Conservation (phyloP, 148 eudicot genomes). For the Oxyria digyna region DNA sequence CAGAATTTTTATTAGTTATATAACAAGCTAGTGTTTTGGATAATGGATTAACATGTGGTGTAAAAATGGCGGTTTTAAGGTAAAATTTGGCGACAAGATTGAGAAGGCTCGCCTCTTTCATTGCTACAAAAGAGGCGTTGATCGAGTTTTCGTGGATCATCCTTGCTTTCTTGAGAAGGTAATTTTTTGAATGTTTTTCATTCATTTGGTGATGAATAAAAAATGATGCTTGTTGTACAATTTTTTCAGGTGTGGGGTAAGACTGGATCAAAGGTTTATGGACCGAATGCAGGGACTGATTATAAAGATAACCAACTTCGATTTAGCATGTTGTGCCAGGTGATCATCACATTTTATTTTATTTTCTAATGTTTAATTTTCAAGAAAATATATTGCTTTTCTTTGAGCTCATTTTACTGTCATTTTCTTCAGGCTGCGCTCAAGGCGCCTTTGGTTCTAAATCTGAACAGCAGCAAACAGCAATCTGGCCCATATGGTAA, state of each 20-base stretch:
- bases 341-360: no score
- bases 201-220: background rate
- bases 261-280: constrained; percentile 80
- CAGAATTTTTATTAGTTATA: background rate
- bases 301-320: constrained; percentile 69
- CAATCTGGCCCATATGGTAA: constrained; percentile 94
- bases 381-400: background rate
- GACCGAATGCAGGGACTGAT: constrained; percentile 70
- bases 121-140: constrained; percentile 54
- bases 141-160: constrained; percentile 50
- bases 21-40: background rate
- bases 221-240: background rate
- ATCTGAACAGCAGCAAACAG: constrained; percentile 44
- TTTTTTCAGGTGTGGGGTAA: constrained; percentile 75
- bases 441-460: constrained; percentile 74
- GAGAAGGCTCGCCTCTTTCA: constrained; percentile 45
- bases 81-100: constrained; percentile 33
- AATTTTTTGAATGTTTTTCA: no score
- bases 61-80: constrained; percentile 18
- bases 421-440: constrained; percentile 62
- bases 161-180: constrained; percentile 50
- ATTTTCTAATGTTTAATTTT: background rate
- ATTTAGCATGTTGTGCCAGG: constrained; percentile 76
- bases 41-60: background rate
- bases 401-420: background rate